Percentiles rank a stretch among this genome's conserved stretches.
These are phyloP conservation scores for Syzygium malaccense DNA, from an alignment of 441 rosid genomes.

Conservation along the genomic window DNA sequence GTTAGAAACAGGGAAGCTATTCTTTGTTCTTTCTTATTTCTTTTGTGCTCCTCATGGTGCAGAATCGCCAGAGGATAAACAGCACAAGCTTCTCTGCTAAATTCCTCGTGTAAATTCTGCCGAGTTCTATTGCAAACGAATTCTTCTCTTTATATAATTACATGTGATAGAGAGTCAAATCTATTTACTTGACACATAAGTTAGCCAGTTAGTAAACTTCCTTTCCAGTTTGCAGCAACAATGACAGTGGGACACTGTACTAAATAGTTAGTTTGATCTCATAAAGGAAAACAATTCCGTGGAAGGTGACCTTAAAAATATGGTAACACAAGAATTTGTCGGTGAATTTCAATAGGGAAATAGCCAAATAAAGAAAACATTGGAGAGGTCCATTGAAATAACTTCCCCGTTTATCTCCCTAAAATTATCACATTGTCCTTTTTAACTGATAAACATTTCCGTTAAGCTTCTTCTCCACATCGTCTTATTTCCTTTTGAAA, in stretches of 20 bases:
- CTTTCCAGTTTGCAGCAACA: no score
- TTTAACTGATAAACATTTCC: not conserved
- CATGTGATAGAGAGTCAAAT: not conserved
- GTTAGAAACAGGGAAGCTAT: not conserved
- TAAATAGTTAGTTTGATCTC: no score
- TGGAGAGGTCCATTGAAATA: not conserved
- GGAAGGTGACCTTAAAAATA: not conserved
- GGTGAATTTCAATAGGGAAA: not conserved
- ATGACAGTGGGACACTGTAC: no score
- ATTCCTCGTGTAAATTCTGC: not conserved
- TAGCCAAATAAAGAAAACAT: not conserved
- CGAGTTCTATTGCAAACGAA: not conserved
- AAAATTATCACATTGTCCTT: not conserved
- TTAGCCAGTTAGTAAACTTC: not conserved
- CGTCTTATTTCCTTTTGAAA: no score
- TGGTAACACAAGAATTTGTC: not conserved
- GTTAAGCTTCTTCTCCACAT: no score
- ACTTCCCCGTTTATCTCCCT: no score
- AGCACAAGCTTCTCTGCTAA: not conserved
- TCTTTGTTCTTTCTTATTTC: not conserved
- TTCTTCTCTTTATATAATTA: not conserved
- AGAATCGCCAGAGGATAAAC: not conserved
- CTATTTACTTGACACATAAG: no score
- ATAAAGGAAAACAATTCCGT: no score
- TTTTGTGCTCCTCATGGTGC: not conserved